Conservation (phyloP, 2,329 filamentous ascomycete genomes). For the Penicillium sumatraense region DNA sequence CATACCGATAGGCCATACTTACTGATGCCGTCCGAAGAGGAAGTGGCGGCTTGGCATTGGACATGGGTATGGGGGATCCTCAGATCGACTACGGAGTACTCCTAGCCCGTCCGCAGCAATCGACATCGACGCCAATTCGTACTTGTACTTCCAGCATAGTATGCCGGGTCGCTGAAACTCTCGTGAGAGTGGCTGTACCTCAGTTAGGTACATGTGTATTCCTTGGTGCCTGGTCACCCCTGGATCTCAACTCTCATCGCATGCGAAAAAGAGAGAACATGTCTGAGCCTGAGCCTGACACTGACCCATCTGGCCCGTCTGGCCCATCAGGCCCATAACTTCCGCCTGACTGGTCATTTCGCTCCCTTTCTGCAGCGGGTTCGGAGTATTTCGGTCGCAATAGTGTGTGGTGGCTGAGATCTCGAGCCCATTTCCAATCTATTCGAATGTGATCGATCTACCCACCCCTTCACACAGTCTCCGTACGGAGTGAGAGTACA, state of each 20-base stretch:
- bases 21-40: not conserved
- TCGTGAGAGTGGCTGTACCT: no score
- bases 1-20: not conserved
- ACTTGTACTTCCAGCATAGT: no score
- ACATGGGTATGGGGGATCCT: slow-evolving; percentile 10
- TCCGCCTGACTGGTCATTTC: slow-evolving; percentile 12
- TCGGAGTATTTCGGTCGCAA: slow-evolving; percentile 24
- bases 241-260: not conserved
- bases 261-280: not conserved
- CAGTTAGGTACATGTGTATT: no score
- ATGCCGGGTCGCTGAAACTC: no score
- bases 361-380: slow-evolving; percentile 4
- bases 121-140: not conserved
- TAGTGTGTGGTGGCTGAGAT: slow-evolving; percentile 16
- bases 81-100: slow-evolving; percentile 11
- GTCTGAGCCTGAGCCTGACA: not conserved
- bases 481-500: no score
- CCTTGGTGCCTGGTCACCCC: slow-evolving; percentile 3
- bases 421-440: slow-evolving; percentile 1
- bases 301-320: not conserved
- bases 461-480: slow-evolving; percentile 1
- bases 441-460: slow-evolving; percentile 23
- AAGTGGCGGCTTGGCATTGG: slow-evolving; percentile 1
- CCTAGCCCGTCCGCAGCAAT: slow-evolving; percentile 1
- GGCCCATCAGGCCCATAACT: not conserved